Evolutionary conservation across 257 asterid species (phyloP).

Genomic region (Rhazya stricta): DNA sequence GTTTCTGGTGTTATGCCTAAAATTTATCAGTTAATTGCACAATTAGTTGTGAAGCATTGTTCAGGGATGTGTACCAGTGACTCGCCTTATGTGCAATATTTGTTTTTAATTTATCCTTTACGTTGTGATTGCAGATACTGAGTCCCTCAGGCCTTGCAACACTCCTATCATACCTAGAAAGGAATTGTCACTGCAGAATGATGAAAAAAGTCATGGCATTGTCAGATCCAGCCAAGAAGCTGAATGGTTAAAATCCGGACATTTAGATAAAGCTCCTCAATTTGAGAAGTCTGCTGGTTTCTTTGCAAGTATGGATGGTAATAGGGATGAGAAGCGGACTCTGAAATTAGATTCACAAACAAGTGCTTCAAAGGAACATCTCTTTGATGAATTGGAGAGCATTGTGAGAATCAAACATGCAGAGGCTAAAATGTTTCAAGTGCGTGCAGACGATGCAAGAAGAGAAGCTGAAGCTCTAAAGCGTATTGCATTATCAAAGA

Average conservation of each 20-base stretch:
- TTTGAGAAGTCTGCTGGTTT: constrained; percentile 42
- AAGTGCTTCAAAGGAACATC: constrained; percentile 41
- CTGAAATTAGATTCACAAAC: constrained; percentile 38
- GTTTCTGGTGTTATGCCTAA: background rate
- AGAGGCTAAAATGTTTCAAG: constrained; percentile 86
- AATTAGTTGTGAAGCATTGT: background rate
- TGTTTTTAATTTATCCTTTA: constrained; percentile 15
- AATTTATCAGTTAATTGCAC: background rate
- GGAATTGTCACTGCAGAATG: constrained; percentile 41
- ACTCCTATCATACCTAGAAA: constrained; percentile 35
- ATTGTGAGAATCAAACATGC: constrained; percentile 85
- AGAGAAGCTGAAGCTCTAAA: constrained; percentile 80
- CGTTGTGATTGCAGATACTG: constrained; percentile 45
- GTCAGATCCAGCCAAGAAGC: constrained; percentile 57
- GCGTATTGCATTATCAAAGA: constrained; percentile 57
- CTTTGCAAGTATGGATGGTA: constrained; percentile 38
- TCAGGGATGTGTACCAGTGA: background rate
- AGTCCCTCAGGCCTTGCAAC: constrained; percentile 36
- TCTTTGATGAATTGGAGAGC: constrained; percentile 85
- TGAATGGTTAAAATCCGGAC: constrained; percentile 51
- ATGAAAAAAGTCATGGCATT: constrained; percentile 46
- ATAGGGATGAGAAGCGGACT: constrained; percentile 34
- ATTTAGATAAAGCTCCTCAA: constrained; percentile 46
- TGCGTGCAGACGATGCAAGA: constrained; percentile 90
- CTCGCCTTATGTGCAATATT: background rate